Base-by-base conservation (phyloP, 495 filamentous ascomycete species). In the Penicillium waksmanii region DNA sequence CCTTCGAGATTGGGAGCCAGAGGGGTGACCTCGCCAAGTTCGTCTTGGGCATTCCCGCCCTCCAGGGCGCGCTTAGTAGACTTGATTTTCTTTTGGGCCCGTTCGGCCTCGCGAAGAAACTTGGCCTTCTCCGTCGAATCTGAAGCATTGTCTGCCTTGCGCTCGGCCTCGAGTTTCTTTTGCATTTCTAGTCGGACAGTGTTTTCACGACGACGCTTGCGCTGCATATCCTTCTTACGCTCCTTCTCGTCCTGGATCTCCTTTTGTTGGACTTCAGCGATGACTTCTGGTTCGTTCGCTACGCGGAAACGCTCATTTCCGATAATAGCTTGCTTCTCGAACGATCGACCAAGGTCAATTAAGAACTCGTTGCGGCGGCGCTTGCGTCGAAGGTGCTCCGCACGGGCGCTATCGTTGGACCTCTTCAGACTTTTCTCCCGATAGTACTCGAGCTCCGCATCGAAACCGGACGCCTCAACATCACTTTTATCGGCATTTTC, bases 201-300 rank as follows among this genome's bases (percentile, higher is more conserved):
- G 76, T 97, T 97, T 71, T 98, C 95, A 18, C 95, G 86, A n/a
- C 95, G 88, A 23, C 95, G 87, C 77, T 97, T 98, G 23, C 96
- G 89, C 68, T 99, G 95, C 90, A 97, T 96, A 62, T 98, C 95
- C 78, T 99, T 99, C 82, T 99, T 99, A 27, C 96, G 91, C 74
- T 98, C 96, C 72, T 98, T 99, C 70, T 99, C 95, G 50, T 95
- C 92, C 56, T 89, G 89, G 8, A 97, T 81, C 69, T 97, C 95
- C 61, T 90, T 90, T 55, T 89, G 87, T 58, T 95, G 90, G 1
- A 98, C 94, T 64, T 96, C 88, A 46, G 89, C 84, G 53, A 93
- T 80, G 17, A 93, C 95, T 13, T 86, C 87, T 5, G 85, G 80
- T 65, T 87, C 85, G 63, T 89, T 80, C 33, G 68, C 65, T n/a